Percentiles rank a stretch among this genome's conserved stretches.
phyloP scores from a whole-genome alignment of 106 monocot genomes.

The Allium sativum region DNA sequence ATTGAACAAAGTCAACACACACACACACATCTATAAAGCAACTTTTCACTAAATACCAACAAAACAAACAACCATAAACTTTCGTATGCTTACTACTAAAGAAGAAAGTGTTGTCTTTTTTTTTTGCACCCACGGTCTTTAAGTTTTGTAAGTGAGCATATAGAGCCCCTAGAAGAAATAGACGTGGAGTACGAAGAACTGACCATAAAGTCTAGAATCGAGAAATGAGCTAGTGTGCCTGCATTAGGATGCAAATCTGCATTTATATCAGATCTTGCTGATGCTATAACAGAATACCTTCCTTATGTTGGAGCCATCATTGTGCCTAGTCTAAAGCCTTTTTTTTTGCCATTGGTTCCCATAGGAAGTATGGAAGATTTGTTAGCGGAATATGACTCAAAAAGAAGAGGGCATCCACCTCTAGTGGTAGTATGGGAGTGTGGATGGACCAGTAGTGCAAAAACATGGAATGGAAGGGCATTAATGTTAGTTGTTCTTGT shows the following conservation, averaged over 20 bases:
- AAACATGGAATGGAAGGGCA: constrained; percentile 92
- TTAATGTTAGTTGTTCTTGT: constrained; percentile 83
- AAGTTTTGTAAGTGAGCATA: constrained; percentile 94
- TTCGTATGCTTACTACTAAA: no score
- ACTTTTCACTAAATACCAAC: no score
- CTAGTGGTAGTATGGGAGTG: constrained; percentile 89
- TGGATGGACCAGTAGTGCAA: constrained; percentile 96
- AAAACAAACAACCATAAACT: no score
- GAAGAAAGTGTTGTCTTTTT: no score
- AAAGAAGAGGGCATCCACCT: constrained; percentile 73
- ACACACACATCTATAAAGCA: no score
- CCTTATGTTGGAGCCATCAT: constrained; percentile 70
- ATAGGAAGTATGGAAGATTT: constrained; percentile 95
- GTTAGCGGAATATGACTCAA: constrained; percentile 79
- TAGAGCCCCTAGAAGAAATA: constrained; percentile 86
- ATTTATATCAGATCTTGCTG: constrained; percentile 84
- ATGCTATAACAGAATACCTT: constrained; percentile 79
- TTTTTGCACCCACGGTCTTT: no score
- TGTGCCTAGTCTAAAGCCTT: constrained; percentile 82
- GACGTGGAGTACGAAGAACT: constrained; percentile 92
- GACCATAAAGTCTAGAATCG: constrained; percentile 72
- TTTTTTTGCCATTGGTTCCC: constrained; percentile 76
- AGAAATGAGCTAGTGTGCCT: constrained; percentile 90
- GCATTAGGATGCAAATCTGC: constrained; percentile 69
- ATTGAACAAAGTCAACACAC: no score